These are phyloP conservation scores for Sisymbrium altissimum DNA, from an alignment of 345 rosid genomes.

Conservation along the genomic window DNA sequence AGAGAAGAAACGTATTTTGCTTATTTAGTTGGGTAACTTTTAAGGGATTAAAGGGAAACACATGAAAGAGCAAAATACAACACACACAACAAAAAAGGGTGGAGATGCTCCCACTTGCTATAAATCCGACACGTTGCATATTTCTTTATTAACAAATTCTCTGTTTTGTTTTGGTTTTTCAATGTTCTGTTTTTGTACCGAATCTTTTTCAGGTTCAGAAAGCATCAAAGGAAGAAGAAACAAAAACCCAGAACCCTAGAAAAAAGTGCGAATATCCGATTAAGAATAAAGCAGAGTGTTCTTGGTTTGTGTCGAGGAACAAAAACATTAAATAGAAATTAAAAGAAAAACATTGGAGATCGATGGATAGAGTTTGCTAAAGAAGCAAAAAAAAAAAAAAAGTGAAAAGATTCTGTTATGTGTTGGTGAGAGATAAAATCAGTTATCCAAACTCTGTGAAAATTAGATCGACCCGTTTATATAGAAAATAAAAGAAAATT, in stretches of 20 bases:
- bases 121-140: slow-evolving; percentile 25
- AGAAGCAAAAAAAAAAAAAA: background rate
- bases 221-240: slow-evolving; percentile 37
- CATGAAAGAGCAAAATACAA: slow-evolving; percentile 8
- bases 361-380: slow-evolving; percentile 4
- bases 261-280: slow-evolving; percentile 27
- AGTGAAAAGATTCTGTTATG: background rate
- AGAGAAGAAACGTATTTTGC: slow-evolving; percentile 29
- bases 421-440: background rate
- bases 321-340: slow-evolving; percentile 9
- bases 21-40: slow-evolving; percentile 18
- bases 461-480: slow-evolving; percentile 3
- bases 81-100: background rate
- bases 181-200: background rate
- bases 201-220: slow-evolving; percentile 34
- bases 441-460: slow-evolving; percentile 4
- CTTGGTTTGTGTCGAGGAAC: slow-evolving; percentile 30
- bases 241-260: slow-evolving; percentile 39
- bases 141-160: slow-evolving; percentile 20
- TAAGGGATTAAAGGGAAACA: slow-evolving; percentile 10
- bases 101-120: slow-evolving; percentile 22
- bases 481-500: background rate
- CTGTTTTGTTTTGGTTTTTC: slow-evolving; percentile 2
- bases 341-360: background rate
- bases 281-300: slow-evolving; percentile 22